Evolutionary conservation across 768 basidiomycete genomes (phyloP), one percentile per base, ranked within the genome.

Genomic region (Floccularia luteovirens): DNA sequence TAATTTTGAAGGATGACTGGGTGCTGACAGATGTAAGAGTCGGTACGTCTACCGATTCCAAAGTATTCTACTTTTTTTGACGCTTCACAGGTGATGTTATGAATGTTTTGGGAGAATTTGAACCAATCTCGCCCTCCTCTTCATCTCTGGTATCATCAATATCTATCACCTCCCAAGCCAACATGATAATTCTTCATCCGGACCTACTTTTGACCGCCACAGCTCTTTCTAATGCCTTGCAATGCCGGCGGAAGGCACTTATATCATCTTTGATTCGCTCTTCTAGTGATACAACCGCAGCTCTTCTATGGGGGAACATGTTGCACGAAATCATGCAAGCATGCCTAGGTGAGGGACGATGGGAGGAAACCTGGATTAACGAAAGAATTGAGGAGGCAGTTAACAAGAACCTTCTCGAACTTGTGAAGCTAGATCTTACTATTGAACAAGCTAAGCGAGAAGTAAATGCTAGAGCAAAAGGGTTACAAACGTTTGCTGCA

Each of bases 171-270:
- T 70, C 79, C 22, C 70, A 70, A 39, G 54, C 72, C 7, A 82
- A 90, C 48, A 64, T 86, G 35, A 62, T 98, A 41, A 81, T 98
- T 46, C 82, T 83, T 36, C 91, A 98, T 52, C 94, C 94, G 4
- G 94, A 99, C 60, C 62, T 90, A 33, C 82, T 99, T 30, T 60
- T 97, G 35, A 93, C 96, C 2, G 84, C 91, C 19, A 96, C 94
- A 0, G 76, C 88, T 1, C 77, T 98, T 16, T 82, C 91, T 2
- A 85, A 78, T 40, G 79, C 91, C 0, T 69, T 86, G 1, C 78
- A 82, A 49, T 99, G 96, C 57, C 62, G 77, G 16, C 82, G 96
- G 7, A 89, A 84, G 59, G 89, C 94, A 0, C 67, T 98, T n/a
- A 64, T 99, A 22, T 78, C 77, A 30, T 63, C 67, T 31, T 66